These are phyloP conservation scores for Aspergillus brunneoviolaceus DNA, from an alignment of 2,329 filamentous ascomycete species.

Conservation along the genomic window DNA sequence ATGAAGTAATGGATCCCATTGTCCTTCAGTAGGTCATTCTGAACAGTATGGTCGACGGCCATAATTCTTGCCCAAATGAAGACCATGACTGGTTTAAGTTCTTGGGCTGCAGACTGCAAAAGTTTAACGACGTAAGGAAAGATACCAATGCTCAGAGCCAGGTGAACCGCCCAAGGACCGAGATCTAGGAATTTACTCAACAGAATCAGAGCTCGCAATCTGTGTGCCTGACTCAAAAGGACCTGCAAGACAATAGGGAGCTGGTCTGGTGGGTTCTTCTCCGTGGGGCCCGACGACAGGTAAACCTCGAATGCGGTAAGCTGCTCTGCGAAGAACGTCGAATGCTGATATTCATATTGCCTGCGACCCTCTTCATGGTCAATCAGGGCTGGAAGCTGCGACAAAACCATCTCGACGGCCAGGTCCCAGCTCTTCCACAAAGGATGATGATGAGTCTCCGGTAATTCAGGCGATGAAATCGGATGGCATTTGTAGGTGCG, in stretches of 20 bases:
- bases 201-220: slow-evolving; percentile 84
- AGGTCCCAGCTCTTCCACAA: slow-evolving; percentile 98
- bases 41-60: slow-evolving; percentile 90
- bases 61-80: slow-evolving; percentile 98
- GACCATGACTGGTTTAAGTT: slow-evolving; percentile 97
- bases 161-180: slow-evolving; percentile 97
- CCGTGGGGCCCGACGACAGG: slow-evolving; percentile 75
- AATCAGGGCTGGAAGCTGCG: slow-evolving; percentile 79
- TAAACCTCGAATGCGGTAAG: slow-evolving; percentile 97
- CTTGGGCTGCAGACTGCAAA: slow-evolving; percentile 87
- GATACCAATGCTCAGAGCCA: slow-evolving; percentile 95
- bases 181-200: slow-evolving; percentile 92
- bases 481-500: slow-evolving; percentile 93
- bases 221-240: slow-evolving; percentile 89
- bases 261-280: slow-evolving; percentile 87
- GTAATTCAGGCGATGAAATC: slow-evolving; percentile 86
- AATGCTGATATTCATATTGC: slow-evolving; percentile 89
- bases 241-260: slow-evolving; percentile 95
- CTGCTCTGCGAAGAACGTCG: slow-evolving; percentile 94
- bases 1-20: slow-evolving; percentile 98
- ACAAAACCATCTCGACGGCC: slow-evolving; percentile 89
- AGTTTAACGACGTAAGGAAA: slow-evolving; percentile 99
- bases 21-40: slow-evolving; percentile 91
- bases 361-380: slow-evolving; percentile 73
- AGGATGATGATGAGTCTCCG: slow-evolving; percentile 90